Evolutionary conservation across 176 grass and related monocot genomes (phyloP).

Genomic region (Eleusine coracana): DNA sequence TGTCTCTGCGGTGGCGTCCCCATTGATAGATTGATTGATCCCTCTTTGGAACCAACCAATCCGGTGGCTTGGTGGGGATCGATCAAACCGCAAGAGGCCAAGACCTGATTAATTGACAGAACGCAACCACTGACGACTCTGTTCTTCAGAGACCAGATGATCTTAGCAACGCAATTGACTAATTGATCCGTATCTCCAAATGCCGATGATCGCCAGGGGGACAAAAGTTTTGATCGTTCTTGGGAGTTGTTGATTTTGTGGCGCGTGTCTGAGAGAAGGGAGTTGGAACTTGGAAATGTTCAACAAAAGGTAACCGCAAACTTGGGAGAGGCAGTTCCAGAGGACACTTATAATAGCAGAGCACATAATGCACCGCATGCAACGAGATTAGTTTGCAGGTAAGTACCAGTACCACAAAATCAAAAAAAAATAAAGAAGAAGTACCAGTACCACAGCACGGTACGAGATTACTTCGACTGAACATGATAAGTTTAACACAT

Average conservation of each 20-base stretch:
- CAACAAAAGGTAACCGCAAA: conserved; percentile 49
- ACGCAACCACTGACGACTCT: neutral
- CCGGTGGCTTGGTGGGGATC: neutral
- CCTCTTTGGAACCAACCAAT: neutral
- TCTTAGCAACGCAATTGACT: neutral
- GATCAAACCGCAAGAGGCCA: neutral
- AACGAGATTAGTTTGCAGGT: conserved; percentile 1
- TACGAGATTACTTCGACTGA: too few relatives aligned
- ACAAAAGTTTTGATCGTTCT: conserved; percentile 41
- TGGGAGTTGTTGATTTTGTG: conserved; percentile 28
- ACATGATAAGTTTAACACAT: neutral
- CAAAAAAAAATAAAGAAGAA: too few relatives aligned
- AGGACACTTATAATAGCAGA: conserved; percentile 35
- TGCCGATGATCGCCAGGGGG: neutral
- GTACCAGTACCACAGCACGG: too few relatives aligned
- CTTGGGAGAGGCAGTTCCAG: conserved; percentile 44
- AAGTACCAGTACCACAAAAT: too few relatives aligned
- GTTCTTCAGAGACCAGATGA: neutral
- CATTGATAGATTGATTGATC: neutral
- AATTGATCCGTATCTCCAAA: neutral
- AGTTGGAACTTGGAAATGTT: conserved; percentile 47
- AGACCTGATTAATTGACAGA: neutral
- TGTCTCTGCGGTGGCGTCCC: conserved; percentile 11
- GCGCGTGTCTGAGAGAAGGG: neutral
- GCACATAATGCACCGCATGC: neutral